A percentile compares a stretch with the other conserved stretches of the same genome.
Evolutionary conservation across 371 early-diverging fungal species (phyloP).

Genomic region (Rhizopus stolonifer): DNA sequence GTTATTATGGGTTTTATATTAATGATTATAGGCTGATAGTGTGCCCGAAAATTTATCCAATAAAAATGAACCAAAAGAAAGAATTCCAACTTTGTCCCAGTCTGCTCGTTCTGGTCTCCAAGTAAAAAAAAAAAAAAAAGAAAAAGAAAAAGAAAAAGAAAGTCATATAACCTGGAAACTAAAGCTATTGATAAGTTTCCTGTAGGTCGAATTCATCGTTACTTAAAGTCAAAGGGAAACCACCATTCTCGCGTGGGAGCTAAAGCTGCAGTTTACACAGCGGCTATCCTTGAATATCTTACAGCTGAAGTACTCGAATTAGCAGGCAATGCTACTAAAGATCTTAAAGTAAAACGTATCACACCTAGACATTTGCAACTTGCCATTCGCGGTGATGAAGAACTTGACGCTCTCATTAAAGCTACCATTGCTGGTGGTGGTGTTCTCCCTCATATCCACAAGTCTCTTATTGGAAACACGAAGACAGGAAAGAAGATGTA

Average conservation of each 20-base stretch:
- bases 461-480: conserved; percentile 64
- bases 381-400: conserved; percentile 91
- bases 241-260: conserved; percentile 85
- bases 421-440: conserved; percentile 93
- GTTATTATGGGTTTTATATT: not conserved
- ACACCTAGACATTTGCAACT: conserved; percentile 88
- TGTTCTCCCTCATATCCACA: conserved; percentile 79
- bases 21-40: conserved; percentile 41
- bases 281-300: conserved; percentile 89
- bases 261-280: conserved; percentile 89
- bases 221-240: conserved; percentile 77
- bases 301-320: conserved; percentile 91
- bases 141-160: not conserved
- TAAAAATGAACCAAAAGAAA: conserved; percentile 44
- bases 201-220: conserved; percentile 89
- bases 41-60: conserved; percentile 29
- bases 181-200: conserved; percentile 58
- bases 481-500: conserved; percentile 55
- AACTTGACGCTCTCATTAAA: conserved; percentile 82
- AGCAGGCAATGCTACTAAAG: conserved; percentile 90
- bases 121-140: conserved; percentile 34
- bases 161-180: not conserved
- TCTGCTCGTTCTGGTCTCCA: conserved; percentile 69
- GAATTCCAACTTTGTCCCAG: conserved; percentile 57
- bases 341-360: conserved; percentile 87